A percentile compares a stretch with the other conserved stretches of the same genome.
These are phyloP conservation scores for Fagus sylvatica DNA, from an alignment of 306 rosid species.

Conservation along the genomic window DNA sequence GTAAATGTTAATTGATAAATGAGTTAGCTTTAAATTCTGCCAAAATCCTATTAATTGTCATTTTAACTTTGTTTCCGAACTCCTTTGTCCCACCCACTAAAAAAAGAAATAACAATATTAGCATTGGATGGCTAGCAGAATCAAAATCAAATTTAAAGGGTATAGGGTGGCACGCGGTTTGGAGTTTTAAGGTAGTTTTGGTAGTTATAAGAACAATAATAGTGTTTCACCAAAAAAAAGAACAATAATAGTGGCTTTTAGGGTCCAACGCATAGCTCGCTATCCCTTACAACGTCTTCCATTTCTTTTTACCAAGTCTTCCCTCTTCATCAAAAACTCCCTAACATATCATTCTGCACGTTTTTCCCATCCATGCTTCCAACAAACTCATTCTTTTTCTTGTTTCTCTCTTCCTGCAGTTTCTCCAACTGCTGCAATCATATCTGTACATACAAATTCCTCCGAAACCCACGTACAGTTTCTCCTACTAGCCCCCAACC, in stretches of 20 bases:
- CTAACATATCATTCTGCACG: constrained; percentile 42
- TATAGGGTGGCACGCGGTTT: background rate
- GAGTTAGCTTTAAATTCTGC: too few relatives aligned
- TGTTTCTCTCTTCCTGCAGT: constrained; percentile 9
- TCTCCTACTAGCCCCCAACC: background rate
- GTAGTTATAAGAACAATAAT: background rate
- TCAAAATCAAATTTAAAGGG: background rate
- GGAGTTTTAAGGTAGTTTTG: background rate
- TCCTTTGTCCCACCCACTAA: too few relatives aligned
- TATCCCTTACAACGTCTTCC: constrained; percentile 5
- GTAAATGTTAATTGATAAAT: too few relatives aligned
- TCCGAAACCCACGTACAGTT: constrained; percentile 26
- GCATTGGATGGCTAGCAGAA: background rate
- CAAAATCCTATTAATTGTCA: too few relatives aligned
- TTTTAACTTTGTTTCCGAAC: too few relatives aligned
- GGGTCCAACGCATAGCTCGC: constrained; percentile 52
- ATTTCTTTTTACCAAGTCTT: constrained; percentile 41
- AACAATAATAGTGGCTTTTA: background rate
- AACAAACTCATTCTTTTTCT: constrained; percentile 25
- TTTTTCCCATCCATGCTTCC: constrained; percentile 34
- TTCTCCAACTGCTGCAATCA: constrained; percentile 16
- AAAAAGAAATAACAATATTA: too few relatives aligned
- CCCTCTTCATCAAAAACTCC: constrained; percentile 17
- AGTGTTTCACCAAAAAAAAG: background rate
- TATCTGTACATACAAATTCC: constrained; percentile 12